phyloP scores from a whole-genome alignment of 2,329 filamentous ascomycete species.

The Neofusicoccum ribis region DNA sequence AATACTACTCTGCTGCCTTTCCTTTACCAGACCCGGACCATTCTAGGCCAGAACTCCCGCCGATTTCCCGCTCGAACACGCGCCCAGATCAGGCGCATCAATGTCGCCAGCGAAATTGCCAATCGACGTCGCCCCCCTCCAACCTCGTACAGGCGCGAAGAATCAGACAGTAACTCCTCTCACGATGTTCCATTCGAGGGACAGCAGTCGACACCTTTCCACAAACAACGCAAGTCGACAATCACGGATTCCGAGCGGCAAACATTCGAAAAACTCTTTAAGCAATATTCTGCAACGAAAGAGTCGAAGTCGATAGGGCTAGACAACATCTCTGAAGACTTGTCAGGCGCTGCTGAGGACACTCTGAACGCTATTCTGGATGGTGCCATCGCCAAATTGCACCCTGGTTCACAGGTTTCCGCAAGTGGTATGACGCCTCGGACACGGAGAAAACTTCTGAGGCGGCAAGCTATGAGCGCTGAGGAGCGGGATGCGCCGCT shows the following conservation, averaged over 20 bases:
- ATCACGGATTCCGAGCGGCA: constrained; percentile 38
- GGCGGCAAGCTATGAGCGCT: neutral
- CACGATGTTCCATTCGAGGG: constrained; percentile 41
- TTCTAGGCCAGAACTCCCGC: constrained; percentile 32
- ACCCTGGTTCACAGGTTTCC: neutral
- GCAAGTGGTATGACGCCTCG: neutral
- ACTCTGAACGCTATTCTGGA: constrained; percentile 13
- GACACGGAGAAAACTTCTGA: neutral
- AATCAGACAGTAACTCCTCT: neutral
- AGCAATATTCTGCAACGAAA: neutral
- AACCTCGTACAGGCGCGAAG: neutral
- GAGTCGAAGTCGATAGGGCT: neutral
- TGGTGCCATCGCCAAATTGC: neutral
- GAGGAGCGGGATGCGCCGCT: neutral
- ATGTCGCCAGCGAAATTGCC: constrained; percentile 8
- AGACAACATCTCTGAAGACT: neutral
- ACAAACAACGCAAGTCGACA: constrained; percentile 29
- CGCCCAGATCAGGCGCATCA: neutral
- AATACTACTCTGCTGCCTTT: constrained; percentile 59
- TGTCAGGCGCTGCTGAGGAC: neutral
- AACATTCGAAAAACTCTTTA: constrained; percentile 27
- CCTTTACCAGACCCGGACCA: constrained; percentile 70
- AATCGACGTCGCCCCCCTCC: neutral
- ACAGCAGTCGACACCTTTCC: neutral
- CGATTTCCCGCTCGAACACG: neutral